Conservation (phyloP, 345 rosid genomes). For the Cochlearia excelsa region DNA sequence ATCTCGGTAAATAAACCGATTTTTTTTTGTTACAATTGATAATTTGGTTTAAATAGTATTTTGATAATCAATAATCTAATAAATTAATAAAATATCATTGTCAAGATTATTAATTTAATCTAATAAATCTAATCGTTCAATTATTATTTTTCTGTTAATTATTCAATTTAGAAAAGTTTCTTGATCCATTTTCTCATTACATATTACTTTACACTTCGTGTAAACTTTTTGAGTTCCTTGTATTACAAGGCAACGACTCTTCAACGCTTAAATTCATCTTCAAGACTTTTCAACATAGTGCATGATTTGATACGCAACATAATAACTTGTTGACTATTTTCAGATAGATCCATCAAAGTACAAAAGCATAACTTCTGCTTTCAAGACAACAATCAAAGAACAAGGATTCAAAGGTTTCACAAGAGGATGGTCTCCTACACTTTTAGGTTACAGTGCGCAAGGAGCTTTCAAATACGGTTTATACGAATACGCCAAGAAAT, state of each 20-base stretch:
- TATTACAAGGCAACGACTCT: conserved; percentile 17
- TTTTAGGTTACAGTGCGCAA: conserved; percentile 90
- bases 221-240: conserved; percentile 18
- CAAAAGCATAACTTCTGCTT: conserved; percentile 72
- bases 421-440: conserved; percentile 90
- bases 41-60: too few species aligned
- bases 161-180: conserved; percentile 6
- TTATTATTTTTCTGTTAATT: too few species aligned
- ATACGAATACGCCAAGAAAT: conserved; percentile 88
- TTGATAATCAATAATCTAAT: too few species aligned
- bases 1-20: too few species aligned
- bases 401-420: conserved; percentile 82
- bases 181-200: not conserved
- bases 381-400: conserved; percentile 71
- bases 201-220: conserved; percentile 1
- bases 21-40: too few species aligned
- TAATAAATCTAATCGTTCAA: too few species aligned
- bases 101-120: too few species aligned
- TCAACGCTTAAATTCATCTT: conserved; percentile 13
- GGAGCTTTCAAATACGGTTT: conserved; percentile 93
- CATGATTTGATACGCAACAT: conserved; percentile 2
- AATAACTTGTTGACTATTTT: too few species aligned
- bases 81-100: too few species aligned
- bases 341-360: conserved; percentile 90
- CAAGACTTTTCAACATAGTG: not conserved